Base-by-base conservation (phyloP, 2,329 filamentous ascomycete genomes). In the Trichoderma oligosporum region DNA sequence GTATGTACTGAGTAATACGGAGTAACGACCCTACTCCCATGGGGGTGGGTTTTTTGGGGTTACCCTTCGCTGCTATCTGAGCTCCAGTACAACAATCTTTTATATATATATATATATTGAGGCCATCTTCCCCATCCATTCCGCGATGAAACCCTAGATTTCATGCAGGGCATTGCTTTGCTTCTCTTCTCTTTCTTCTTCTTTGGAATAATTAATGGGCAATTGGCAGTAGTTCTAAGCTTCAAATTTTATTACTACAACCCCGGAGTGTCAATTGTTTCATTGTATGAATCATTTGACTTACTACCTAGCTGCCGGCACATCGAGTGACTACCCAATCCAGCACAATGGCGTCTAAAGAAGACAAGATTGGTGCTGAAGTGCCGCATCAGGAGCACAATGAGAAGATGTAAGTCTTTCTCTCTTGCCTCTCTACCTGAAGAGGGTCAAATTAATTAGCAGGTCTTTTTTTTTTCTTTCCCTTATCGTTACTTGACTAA, bases 341-440 rank as follows among this genome's bases (percentile, higher is more conserved):
- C 18, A 35, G 39, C 56, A 53, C 33, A 52, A 58, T 58, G 56
- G 38, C 33, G 3, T 24, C 25, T 20, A 11, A 6, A 8, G 35
- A 58, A 33, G 56, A 58, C 25, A 58, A 58, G 42, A 53, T 53
- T 24, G 48, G 24, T 27, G 22, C 47, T 7, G 56, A 58, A 11
- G 48, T 25, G 48, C 33, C 47, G 7, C 36, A 58, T 29, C 46
- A 45, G 7, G 51, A 55, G 51, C 51, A 55, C 41, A 36, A 55
- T 38, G 51, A 55, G 51, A 55, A 55, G 51, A 55, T 46, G 51
- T 55, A 46, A 45, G 51, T 55, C 51, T 36, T 27, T 12, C 16
- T 9, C 29, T 18, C 16, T 6, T 38, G 16, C 12, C 35, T n/a
- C n/a, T n/a, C n/a, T n/a, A n/a, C n/a, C n/a, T n/a, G n/a, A n/a